Evolutionary conservation across 352 stramenopile genomes (phyloP), one percentile per base, ranked within the genome.

Genomic region (Phytophthora rubi): DNA sequence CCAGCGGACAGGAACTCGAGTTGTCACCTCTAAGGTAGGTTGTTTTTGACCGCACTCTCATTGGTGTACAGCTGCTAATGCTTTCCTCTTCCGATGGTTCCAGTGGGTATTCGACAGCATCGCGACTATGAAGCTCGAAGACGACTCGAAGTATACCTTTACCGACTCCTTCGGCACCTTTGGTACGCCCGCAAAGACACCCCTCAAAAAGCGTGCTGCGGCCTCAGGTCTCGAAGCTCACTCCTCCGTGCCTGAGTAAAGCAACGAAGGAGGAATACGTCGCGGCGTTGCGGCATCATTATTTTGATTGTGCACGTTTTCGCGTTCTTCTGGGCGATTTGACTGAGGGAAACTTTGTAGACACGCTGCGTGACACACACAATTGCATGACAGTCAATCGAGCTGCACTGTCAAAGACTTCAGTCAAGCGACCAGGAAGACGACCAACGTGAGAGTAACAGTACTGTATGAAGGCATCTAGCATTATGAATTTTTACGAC

Each of bases 81-180:
- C 15, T 42, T 58, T 33, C 16, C 45, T 32, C 5, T 28, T 52
- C 28, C 3, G 7, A 47, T 51, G n/a, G 28, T 52, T 23, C 15
- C 33, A 88, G 80, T 93, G 86, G 86, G 74, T 92, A 6, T 93
- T 92, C 60, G 86, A 93, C 65, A 91, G 86, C 70, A 93, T 93
- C 59, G 81, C 80, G 0, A 68, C 70, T 0, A 84, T 93, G 82
- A 81, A 84, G 47, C 65, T 93, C 4, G 70, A 79, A 59, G 82
- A 90, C 32, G 75, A 89, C 21, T 51, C 60, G 0, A 75, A 76
- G 12, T 83, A 85, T 54, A 68, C 60, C 15, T 65, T 65, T 33
- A 42, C 62, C 16, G 62, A 62, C 2, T 18, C 54, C 0, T 53
- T 65, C 8, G 65, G 61, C n/a, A 62, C 39, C 4, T 48, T 48